Base-by-base conservation (phyloP, 2,329 filamentous ascomycete species). In the Clonostachys solani region DNA sequence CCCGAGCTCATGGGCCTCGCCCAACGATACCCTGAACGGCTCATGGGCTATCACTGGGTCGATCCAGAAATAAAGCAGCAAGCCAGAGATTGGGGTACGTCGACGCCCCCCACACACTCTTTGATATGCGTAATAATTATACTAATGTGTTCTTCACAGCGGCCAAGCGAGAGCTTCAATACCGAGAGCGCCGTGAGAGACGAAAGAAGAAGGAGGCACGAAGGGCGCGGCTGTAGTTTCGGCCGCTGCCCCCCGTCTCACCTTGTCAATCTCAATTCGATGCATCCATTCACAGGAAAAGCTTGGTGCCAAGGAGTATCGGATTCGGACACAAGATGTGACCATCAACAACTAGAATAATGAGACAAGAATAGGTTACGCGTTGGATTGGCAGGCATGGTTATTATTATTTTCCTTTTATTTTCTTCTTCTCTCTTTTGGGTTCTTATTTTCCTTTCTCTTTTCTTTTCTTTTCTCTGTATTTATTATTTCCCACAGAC, bases 21-120 rank as follows among this genome's bases (percentile, higher is more conserved):
- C 1, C 66, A 69, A 46, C 63, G 74, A n/a, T 76, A 71, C 47
- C 74, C 74, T 3, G 73, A 76, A 48, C 64, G 71, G 19, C 72
- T 72, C 7, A 60, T 75, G 36, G 58, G 64, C 35, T 77, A 76
- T 53, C 45, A 56, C 5, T 77, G 73, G 73, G 68, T 76, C 13
- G 60, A 67, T 8, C 46, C 57, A 3, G 63, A 69, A 42, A 52
- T 68, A 44, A 71, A 71, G 53, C 49, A 54, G 41, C 60, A 64
- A 36, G 65, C 69, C 8, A 59, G 60, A 46, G 59, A 67, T 47
- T 64, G 70, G 55, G 64, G 72, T 74, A 59, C 59, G 71, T 70
- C 16, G 17, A 33, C 17, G 23, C 43, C 29, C 18, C 33, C 41
- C 15, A 23, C 34, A 8, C 23, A 29, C 23, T 10, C 16, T 18